Base-by-base conservation (phyloP, 1,284 basidiomycete genomes). In the Ganoderma lucidum region DNA sequence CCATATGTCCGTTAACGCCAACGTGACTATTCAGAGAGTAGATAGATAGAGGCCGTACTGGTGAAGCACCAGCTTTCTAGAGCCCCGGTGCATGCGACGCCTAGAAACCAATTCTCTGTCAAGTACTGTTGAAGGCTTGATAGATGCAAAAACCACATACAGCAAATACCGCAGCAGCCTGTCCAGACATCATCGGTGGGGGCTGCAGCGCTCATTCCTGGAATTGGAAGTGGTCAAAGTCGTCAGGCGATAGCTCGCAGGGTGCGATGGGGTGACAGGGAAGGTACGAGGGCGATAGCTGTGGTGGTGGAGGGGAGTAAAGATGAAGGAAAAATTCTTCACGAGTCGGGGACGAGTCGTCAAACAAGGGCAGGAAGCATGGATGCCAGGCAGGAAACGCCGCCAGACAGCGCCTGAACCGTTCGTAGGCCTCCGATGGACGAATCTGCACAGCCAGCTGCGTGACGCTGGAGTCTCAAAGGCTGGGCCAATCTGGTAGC, bases 31-130 rank as follows among this genome's bases (percentile, higher is more conserved):
- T 59, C 56, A n/a, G 37, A 23, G 9, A 12, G 10, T 10, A 42
- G 23, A 42, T 15, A n/a, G 12, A 15, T 23, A 23, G n/a, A 8
- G 5, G 37, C 39, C 59, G 45, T 63, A 74, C 73, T 67, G 15
- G 61, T 51, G 42, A 67, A 71, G 41, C 73, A 74, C 64, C 64
- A 72, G 23, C 51, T 62, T 1, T 70, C 44, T 2, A 71, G 42
- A 5, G 66, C 60, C 14, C 67, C 63, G 17, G 73, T 69, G 45
- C 73, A 71, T 41, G 55, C 39, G 9, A 69, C 41, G 32, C 68
- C 73, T 74, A 53, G 32, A 58, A 28, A 61, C 8, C 32, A 28
- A 6, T 6, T 28, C 41, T 61, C 28, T 3, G n/a, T 39, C 19
- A 59, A 35, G 5, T 19, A 9, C 6, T 6, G 17, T 19, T 39